Evolutionary conservation across 306 rosid species (phyloP), one percentile per base, ranked within the genome.

Genomic region (Fragaria ananassa): DNA sequence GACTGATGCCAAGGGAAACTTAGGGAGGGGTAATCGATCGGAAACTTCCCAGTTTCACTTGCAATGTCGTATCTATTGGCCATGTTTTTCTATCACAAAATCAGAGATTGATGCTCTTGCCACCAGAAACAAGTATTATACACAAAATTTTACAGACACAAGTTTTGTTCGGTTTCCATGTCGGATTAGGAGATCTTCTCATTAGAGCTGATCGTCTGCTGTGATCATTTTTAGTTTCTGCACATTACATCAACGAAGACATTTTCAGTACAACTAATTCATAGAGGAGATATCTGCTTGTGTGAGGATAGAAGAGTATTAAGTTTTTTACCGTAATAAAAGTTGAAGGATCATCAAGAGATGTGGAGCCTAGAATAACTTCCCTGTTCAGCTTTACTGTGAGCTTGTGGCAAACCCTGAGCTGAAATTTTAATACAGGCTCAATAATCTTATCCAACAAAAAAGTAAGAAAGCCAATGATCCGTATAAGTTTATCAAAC

Each of bases 321-420:
- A 62, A 60, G 15, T 78, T 37, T 51, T 10, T 82, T 89, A 95
- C 98, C 91, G 88, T 85, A 19, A 95, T 68, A 82, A 90, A 92
- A 64, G 88, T 89, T 39, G 91, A 89, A 83, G 98, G 98, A 83
- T 92, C 98, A 41, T 92, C 96, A 46, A 94, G 74, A 83, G 97
- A 92, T 11, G 97, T 72, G 51, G 98, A 92, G 49, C 98, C 98
- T 54, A 95, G 81, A 81, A 95, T 80, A 77, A 92, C 84, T 87
- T 95, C 98, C 79, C 98, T 91, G 80, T 80, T 86, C 83, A 95
- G 86, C 82, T 84, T 92, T 34, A 84, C 77, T n/a, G 97, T 81
- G 66, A 95, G 97, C 88, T 95, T 95, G 84, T 95, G 93, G 84
- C 98, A 95, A 86, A 85, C 93, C 87, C 97, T 84, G 35, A 92